Conservation (phyloP, 768 basidiomycete species). For the Mycena capillaripes region DNA sequence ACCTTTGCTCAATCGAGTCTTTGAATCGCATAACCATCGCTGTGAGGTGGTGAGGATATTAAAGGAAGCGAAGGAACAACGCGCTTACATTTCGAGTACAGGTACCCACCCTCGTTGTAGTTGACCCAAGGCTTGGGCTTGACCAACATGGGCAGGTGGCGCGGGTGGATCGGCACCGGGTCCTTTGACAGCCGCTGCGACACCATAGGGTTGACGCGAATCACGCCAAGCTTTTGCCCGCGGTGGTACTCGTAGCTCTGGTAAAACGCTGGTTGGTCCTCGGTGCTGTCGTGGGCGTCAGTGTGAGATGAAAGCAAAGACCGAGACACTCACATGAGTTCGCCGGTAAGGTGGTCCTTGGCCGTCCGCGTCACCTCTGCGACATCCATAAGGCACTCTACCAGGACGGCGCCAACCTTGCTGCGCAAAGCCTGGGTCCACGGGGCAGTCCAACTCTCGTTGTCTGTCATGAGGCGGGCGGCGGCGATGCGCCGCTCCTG, state of each 20-base stretch:
- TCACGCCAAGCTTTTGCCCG: conserved; percentile 94
- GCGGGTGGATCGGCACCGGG: conserved; percentile 84
- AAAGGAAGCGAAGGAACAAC: conserved; percentile 17
- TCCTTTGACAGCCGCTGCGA: conserved; percentile 85
- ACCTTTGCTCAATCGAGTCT: conserved; percentile 86
- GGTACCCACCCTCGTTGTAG: conserved; percentile 85
- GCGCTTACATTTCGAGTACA: conserved; percentile 79
- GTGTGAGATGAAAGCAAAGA: conserved; percentile 5
- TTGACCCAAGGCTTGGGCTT: conserved; percentile 90
- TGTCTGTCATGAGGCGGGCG: conserved; percentile 73
- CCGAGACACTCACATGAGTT: conserved; percentile 67
- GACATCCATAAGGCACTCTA: conserved; percentile 87
- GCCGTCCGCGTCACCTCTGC: conserved; percentile 80
- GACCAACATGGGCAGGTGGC: conserved; percentile 96
- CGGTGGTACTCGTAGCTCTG: conserved; percentile 94
- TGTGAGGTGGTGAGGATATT: conserved; percentile 44
- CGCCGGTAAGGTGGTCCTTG: conserved; percentile 69
- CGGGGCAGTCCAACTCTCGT: conserved; percentile 80
- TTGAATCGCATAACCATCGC: conserved; percentile 93
- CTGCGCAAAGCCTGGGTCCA: conserved; percentile 88
- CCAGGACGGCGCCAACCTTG: conserved; percentile 84
- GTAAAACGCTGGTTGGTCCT: conserved; percentile 91
- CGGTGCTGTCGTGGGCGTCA: conserved; percentile 59
- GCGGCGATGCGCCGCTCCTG: conserved; percentile 76
- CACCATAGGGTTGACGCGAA: conserved; percentile 88